These are phyloP conservation scores for Trichoderma reesei DNA, from an alignment of 495 filamentous ascomycete species.

Conservation along the genomic window DNA sequence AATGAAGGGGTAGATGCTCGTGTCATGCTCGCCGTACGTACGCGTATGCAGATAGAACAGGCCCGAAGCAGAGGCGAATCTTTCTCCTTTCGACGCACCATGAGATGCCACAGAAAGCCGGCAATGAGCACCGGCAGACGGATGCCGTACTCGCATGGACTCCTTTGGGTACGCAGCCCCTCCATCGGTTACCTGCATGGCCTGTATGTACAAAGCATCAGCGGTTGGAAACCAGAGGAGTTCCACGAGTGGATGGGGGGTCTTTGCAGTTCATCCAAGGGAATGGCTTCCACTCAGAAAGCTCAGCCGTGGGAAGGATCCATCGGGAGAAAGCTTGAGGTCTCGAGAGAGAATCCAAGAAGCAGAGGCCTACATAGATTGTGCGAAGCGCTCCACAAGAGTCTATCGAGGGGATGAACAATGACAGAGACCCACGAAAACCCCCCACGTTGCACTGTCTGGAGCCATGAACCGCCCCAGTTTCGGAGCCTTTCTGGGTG, in stretches of 20 bases:
- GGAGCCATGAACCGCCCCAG: not conserved
- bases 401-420: not conserved
- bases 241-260: too few relatives aligned
- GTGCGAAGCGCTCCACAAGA: not conserved
- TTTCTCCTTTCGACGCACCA: not conserved
- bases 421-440: not conserved
- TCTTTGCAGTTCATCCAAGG: too few relatives aligned
- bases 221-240: too few relatives aligned
- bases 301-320: too few relatives aligned
- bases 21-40: conserved; percentile 1
- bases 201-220: too few relatives aligned
- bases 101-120: not conserved
- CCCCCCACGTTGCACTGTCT: conserved; percentile 1
- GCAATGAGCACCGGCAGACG: not conserved
- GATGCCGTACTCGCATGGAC: not conserved
- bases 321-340: too few relatives aligned
- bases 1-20: not conserved
- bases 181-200: not conserved
- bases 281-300: too few relatives aligned
- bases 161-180: not conserved
- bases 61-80: not conserved
- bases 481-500: not conserved
- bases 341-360: too few relatives aligned
- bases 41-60: not conserved
- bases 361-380: too few relatives aligned